Conservation (phyloP, 768 basidiomycete species). For the Boletus eberwhitei region DNA sequence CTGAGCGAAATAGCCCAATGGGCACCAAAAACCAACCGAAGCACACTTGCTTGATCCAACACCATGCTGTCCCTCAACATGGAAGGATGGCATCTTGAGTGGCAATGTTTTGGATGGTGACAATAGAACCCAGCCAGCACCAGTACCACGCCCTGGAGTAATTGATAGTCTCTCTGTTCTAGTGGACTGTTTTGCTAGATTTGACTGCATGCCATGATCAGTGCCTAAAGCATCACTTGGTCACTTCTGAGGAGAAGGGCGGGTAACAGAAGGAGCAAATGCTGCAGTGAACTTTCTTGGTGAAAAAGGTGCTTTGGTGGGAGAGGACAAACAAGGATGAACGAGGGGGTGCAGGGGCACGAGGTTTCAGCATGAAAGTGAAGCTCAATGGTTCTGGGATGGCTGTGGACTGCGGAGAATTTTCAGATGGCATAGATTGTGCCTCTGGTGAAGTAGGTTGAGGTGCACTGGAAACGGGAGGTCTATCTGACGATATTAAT, state of each 20-base stretch:
- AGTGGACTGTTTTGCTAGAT: slow-evolving; percentile 50
- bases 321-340: slow-evolving; percentile 30
- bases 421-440: slow-evolving; percentile 3
- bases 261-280: slow-evolving; percentile 57
- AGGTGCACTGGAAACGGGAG: slow-evolving; percentile 20
- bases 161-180: slow-evolving; percentile 39
- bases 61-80: slow-evolving; percentile 17
- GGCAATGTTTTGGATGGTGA: slow-evolving; percentile 41
- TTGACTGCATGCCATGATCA: slow-evolving; percentile 34
- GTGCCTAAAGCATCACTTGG: slow-evolving; percentile 11
- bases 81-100: slow-evolving; percentile 43
- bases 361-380: slow-evolving; percentile 33
- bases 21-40: slow-evolving; percentile 48
- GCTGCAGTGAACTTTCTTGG: slow-evolving; percentile 63
- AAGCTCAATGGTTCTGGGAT: slow-evolving; percentile 32
- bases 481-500: slow-evolving; percentile 6
- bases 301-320: slow-evolving; percentile 38
- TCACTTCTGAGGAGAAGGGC: slow-evolving; percentile 53
- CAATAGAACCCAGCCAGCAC: slow-evolving; percentile 21
- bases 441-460: slow-evolving; percentile 24
- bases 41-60: slow-evolving; percentile 30
- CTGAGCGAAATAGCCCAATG: slow-evolving; percentile 69
- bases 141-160: slow-evolving; percentile 25
- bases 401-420: slow-evolving; percentile 2
- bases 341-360: slow-evolving; percentile 26